These are phyloP conservation scores for Cylindrodendrum hubeiense DNA, from an alignment of 2,329 filamentous ascomycete genomes.

Conservation along the genomic window DNA sequence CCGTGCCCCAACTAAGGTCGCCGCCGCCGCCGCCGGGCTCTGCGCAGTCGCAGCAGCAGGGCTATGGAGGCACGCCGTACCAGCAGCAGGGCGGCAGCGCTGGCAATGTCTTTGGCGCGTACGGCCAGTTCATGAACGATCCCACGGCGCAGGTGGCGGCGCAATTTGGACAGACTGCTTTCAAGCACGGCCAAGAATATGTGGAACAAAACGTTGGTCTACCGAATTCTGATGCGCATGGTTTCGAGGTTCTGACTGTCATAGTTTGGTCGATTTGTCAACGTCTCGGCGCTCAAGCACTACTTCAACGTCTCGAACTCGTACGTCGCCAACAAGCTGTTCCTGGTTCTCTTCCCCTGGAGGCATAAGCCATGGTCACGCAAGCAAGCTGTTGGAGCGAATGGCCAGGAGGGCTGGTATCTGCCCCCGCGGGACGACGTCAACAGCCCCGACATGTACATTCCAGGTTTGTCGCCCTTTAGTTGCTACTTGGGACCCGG, in stretches of 20 bases:
- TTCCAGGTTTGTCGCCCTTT: conserved; percentile 69
- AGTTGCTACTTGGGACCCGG: background rate
- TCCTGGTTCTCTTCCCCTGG: conserved; percentile 96
- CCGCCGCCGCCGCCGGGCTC: conserved; percentile 84
- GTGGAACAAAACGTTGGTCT: conserved; percentile 89
- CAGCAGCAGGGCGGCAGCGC: conserved; percentile 71
- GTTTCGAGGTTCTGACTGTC: conserved; percentile 27
- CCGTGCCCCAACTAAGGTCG: conserved; percentile 95
- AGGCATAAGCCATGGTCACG: conserved; percentile 97
- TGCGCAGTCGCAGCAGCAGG: conserved; percentile 73
- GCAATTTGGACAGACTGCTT: conserved; percentile 91
- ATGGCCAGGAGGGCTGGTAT: conserved; percentile 81
- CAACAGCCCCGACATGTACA: conserved; percentile 99
- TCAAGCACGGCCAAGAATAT: conserved; percentile 93
- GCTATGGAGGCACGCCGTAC: conserved; percentile 79
- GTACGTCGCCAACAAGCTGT: conserved; percentile 94
- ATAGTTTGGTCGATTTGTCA: conserved; percentile 80
- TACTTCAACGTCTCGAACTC: conserved; percentile 99
- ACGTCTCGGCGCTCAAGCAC: conserved; percentile 92
- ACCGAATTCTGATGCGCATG: background rate
- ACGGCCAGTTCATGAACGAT: conserved; percentile 95
- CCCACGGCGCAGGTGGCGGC: conserved; percentile 95
- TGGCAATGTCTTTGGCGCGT: conserved; percentile 75
- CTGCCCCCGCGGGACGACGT: conserved; percentile 93
- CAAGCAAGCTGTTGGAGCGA: conserved; percentile 80